Evolutionary conservation across 805 yeast genomes (phyloP), one percentile per base, ranked within the genome.

Genomic region (Lipomyces lipofer): DNA sequence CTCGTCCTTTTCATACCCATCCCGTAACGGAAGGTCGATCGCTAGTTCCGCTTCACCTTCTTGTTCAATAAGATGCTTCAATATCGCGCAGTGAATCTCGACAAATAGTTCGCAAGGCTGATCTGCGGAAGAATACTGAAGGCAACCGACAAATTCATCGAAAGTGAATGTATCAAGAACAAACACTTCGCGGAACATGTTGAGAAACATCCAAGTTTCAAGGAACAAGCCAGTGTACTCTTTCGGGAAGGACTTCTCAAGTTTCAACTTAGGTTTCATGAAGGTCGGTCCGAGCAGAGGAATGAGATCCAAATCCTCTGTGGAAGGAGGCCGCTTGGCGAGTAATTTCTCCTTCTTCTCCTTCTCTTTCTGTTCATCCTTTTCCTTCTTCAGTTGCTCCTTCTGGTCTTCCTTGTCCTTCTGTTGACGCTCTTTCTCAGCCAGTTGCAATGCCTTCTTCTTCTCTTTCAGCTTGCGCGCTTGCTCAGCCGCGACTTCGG

Each of bases 201-300:
- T 87, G 27, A 88, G 68, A 64, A 88, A 89, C 1, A 80, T 73
- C 95, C 95, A 89, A 2, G 78, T 68, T 63, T 87, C 91, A 22
- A 89, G 57, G 22, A 69, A 48, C 10, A 56, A 40, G 17, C 72
- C 66, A 7, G 67, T 55, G n/a, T 42, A 42, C 3, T 47, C 52
- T 39, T 42, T 38, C 13, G 61, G 52, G 27, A 58, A 33, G 4
- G 53, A 17, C 13, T 32, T 19, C 24, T 58, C 54, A n/a, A 63
- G 21, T 19, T 59, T 54, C 2, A 63, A 56, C 40, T 44, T 40
- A 21, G 67, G 67, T 10, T 66, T 45, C 40, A 25, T 51, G 22
- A 30, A 13, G 3, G 59, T 54, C 24, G 55, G 57, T 22, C 47
- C 54, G 10, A 25, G 12, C 21, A 48, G 33, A 17, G 64, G 63